A percentile compares a stretch with the other conserved stretches of the same genome.
These are phyloP conservation scores for Aureobasidium vineae DNA, from an alignment of 2,329 filamentous ascomycete species.

Conservation along the genomic window DNA sequence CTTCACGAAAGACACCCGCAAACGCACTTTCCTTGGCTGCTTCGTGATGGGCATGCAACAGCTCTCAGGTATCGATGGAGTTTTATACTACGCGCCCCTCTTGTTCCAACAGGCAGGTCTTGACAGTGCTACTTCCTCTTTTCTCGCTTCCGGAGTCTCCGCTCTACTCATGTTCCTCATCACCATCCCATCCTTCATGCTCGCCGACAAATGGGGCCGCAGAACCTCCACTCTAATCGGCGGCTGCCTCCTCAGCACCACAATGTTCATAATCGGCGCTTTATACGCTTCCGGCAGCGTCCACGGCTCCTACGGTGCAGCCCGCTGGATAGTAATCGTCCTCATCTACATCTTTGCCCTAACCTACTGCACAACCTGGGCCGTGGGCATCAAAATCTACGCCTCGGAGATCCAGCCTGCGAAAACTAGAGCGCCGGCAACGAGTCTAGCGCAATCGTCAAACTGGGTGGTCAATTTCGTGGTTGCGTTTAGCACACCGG, in stretches of 20 bases:
- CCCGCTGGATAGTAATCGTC: slow-evolving; percentile 52
- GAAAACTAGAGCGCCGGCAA: slow-evolving; percentile 54
- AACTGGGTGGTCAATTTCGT: slow-evolving; percentile 49
- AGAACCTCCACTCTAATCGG: slow-evolving; percentile 56
- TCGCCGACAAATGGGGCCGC: slow-evolving; percentile 59
- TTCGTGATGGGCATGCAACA: slow-evolving; percentile 59
- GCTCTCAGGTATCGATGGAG: slow-evolving; percentile 56
- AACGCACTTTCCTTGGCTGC: slow-evolving; percentile 50
- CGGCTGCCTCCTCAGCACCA: slow-evolving; percentile 50
- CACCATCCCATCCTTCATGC: slow-evolving; percentile 56
- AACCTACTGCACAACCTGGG: slow-evolving; percentile 53
- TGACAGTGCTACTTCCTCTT: slow-evolving; percentile 53
- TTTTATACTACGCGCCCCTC: slow-evolving; percentile 61
- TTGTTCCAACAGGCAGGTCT: slow-evolving; percentile 62
- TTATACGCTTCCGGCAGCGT: slow-evolving; percentile 49
- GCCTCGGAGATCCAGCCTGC: slow-evolving; percentile 58
- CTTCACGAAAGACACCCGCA: slow-evolving; percentile 1
- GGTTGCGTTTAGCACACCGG: slow-evolving; percentile 46
- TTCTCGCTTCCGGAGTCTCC: slow-evolving; percentile 62
- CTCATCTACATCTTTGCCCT: slow-evolving; percentile 51
- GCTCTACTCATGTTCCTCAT: slow-evolving; percentile 58
- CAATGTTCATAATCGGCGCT: slow-evolving; percentile 51
- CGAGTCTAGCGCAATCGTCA: slow-evolving; percentile 52
- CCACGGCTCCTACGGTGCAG: slow-evolving; percentile 39
- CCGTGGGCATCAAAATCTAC: slow-evolving; percentile 56